Percentiles rank a stretch among this genome's conserved stretches.
These are phyloP conservation scores for Coelastrella sp. DNA, from an alignment of 139 green algal species.

Conservation along the genomic window DNA sequence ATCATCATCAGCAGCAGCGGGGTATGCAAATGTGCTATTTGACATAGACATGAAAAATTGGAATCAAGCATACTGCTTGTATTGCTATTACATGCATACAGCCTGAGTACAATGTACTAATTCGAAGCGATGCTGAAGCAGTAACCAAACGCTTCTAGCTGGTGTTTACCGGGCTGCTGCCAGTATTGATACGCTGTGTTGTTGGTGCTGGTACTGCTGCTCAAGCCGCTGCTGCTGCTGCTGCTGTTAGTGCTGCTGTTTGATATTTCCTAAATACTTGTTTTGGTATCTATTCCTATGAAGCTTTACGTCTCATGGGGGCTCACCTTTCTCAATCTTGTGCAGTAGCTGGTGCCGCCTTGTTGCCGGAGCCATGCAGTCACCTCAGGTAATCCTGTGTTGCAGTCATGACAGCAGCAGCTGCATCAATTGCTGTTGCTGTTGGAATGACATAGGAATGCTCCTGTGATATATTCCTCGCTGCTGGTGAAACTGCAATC, in stretches of 20 bases:
- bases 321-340: conserved; percentile 9
- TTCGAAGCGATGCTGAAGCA: background rate
- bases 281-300: background rate
- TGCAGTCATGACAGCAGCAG: background rate
- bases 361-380: conserved; percentile 20
- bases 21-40: too few species aligned
- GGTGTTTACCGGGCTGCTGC: background rate
- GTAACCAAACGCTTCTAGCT: background rate
- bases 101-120: too few species aligned
- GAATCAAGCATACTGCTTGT: too few species aligned
- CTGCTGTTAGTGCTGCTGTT: background rate
- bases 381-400: conserved; percentile 9
- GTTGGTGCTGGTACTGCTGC: background rate
- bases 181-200: background rate
- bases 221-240: conserved; percentile 6
- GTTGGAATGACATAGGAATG: too few species aligned
- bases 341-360: conserved; percentile 22
- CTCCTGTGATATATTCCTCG: too few species aligned
- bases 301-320: too few species aligned
- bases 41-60: too few species aligned
- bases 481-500: too few species aligned
- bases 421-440: conserved; percentile 27
- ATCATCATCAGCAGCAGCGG: conserved; percentile 1
- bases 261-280: background rate
- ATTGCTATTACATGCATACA: too few species aligned